These are phyloP conservation scores for Boletus rex-veris DNA, from an alignment of 768 basidiomycete species.

Conservation along the genomic window DNA sequence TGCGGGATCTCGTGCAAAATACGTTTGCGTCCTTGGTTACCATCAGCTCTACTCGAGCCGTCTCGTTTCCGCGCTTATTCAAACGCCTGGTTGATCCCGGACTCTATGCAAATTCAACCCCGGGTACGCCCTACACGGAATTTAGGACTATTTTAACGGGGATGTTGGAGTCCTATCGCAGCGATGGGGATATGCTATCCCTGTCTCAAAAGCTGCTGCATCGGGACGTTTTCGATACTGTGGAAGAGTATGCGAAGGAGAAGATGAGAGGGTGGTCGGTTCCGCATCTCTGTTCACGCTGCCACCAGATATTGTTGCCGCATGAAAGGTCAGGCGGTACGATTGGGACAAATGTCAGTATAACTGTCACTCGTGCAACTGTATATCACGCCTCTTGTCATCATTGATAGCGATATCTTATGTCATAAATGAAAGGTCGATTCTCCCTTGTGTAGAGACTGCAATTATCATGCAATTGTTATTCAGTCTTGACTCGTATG, in stretches of 20 bases:
- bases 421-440: neutral
- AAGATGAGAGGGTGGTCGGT: conserved; percentile 62
- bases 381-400: conserved; percentile 53
- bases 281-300: conserved; percentile 46
- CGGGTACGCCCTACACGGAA: conserved; percentile 78
- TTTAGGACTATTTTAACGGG: conserved; percentile 87
- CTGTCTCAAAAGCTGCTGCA: conserved; percentile 82
- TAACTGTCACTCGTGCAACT: conserved; percentile 56
- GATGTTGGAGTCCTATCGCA: conserved; percentile 94
- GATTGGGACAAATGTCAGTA: conserved; percentile 19
- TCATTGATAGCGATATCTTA: conserved; percentile 18
- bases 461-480: neutral
- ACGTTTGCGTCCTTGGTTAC: conserved; percentile 84
- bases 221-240: conserved; percentile 74
- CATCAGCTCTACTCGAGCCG: conserved; percentile 69
- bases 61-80: conserved; percentile 92
- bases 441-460: neutral
- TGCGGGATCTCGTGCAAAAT: conserved; percentile 77
- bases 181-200: conserved; percentile 84
- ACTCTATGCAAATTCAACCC: conserved; percentile 44
- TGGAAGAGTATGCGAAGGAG: conserved; percentile 57
- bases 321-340: conserved; percentile 18
- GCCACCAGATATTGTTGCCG: conserved; percentile 45
- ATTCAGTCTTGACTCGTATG: too few relatives aligned
- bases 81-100: conserved; percentile 83